phyloP scores from a whole-genome alignment of 1,139 yeast species.

The Trichomonascaceae sp. region DNA sequence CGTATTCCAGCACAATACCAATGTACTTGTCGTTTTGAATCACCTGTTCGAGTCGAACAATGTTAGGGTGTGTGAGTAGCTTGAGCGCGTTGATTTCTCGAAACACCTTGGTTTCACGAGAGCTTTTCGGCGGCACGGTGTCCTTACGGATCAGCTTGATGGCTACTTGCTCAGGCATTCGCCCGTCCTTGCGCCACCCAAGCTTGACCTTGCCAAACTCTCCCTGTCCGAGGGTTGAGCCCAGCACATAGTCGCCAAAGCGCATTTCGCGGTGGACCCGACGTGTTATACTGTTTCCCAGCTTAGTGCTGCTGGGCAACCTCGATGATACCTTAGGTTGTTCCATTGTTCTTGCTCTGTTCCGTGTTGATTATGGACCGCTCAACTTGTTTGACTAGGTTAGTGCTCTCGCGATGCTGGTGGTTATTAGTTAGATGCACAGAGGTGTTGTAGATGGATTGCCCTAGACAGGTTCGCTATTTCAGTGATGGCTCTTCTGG shows the following conservation, averaged over 20 bases:
- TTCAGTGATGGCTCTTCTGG: no score
- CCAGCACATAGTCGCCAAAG: constrained; percentile 79
- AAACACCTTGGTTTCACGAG: constrained; percentile 76
- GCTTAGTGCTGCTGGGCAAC: constrained; percentile 15
- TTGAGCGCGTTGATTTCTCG: constrained; percentile 88
- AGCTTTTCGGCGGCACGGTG: constrained; percentile 69
- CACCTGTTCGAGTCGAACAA: constrained; percentile 82
- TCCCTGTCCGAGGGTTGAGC: constrained; percentile 95
- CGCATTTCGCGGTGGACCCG: constrained; percentile 28
- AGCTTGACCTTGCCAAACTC: constrained; percentile 95
- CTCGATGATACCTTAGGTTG: constrained; percentile 19
- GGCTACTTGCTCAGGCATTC: constrained; percentile 64
- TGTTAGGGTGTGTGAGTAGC: constrained; percentile 81
- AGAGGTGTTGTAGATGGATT: no score
- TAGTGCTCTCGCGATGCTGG: no score
- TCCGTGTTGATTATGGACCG: no score
- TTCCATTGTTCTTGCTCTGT: constrained; percentile 3
- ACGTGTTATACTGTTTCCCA: constrained; percentile 15
- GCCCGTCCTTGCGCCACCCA: constrained; percentile 87
- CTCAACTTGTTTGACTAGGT: no score
- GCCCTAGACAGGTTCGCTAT: no score
- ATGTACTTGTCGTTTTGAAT: constrained; percentile 88
- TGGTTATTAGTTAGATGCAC: no score
- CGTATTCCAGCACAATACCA: constrained; percentile 92
- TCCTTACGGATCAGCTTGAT: constrained; percentile 84